Evolutionary conservation across 2,329 filamentous ascomycete species (phyloP), one percentile per base, ranked within the genome.

Genomic region (Sarocladium strictum): DNA sequence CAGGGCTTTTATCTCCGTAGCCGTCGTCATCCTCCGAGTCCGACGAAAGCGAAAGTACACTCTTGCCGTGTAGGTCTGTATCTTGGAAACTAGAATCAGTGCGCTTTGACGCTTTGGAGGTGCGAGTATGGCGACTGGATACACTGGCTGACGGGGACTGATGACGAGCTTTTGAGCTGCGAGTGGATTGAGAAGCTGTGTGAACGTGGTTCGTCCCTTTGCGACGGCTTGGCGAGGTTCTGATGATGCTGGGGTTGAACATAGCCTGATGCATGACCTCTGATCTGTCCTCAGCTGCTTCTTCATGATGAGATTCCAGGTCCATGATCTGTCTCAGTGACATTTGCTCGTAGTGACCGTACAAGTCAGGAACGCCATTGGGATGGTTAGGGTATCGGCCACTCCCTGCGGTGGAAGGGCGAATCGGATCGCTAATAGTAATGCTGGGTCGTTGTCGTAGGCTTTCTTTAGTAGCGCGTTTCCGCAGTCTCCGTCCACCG

Each of bases 331-430:
- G 66, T 14, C 74, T 74, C 55, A 79, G 76, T 0, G 78, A 76
- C 70, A 76, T 77, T 59, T 80, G 74, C 63, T 83, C 80, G 60
- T 84, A 83, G 60, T 83, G 78, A 54, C 80, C 70, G 60, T 83
- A 83, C 2, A 84, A 67, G 53, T 76, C 75, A 41, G 78, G 71
- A 21, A 81, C 63, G 2, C 73, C 74, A 15, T 68, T 65, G 2
- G 70, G 61, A 66, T 67, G 60, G 45, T 60, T 53, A 9, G 29
- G 50, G 50, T 26, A 53, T 3, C 50, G 50, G 11, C 50, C 33
- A 17, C 50, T 53, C 11, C 33, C 50, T 7, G 19, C 35, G 11
- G 50, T 53, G 4, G 32, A 38, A 3, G 50, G 50, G 15, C 50
- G 50, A 11, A 27, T 65, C 62, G 1, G 61, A 56, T 51, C 29